Evolutionary conservation across 345 rosid genomes (phyloP), one percentile per base, ranked within the genome.

Genomic region (Eucalyptus curtisii): DNA sequence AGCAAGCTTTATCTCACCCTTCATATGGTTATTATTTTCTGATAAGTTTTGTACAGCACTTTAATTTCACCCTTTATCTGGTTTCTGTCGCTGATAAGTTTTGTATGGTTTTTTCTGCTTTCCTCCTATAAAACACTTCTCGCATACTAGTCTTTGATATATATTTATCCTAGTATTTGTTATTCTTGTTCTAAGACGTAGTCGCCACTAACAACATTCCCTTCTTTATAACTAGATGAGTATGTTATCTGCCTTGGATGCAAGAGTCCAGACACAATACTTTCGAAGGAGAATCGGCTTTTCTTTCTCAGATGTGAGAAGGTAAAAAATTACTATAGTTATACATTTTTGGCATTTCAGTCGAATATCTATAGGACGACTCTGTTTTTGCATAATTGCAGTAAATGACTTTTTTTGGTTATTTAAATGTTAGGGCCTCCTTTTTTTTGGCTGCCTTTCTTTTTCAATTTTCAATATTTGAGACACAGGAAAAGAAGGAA

Each of bases 291-390:
- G 91, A 95, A 94, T 90, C 93, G 96, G 86, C 94, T 95, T 89
- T 95, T 94, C 92, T 95, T 95, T 87, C 90, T 95, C 87, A 88
- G 97, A 94, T 95, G 97, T 27, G 96, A 95, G 92, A 94, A 94
- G 96, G 97, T 95, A 92, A 64, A 33, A 12, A 16, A 49, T 49
- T 22, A 37, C n/a, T 53, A 15, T 80, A 19, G 19, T 47, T 25
- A 27, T 86, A 17, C 48, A 15, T 16, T 80, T 53, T 68, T 76
- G 47, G 30, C 24, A 22, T 40, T 76, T 20, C 30, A 40, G 84
- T 76, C 7, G 5, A 76, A 76, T 40, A 76, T 76, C 84, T 76
- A 40, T 11, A 40, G 47, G 84, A 76, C 47, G 47, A 40, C 27
- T 40, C 82, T 6, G 47, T 22, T 76, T 76, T 13, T 76, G 27